Evolutionary conservation across 805 yeast genomes (phyloP), one percentile per base, ranked within the genome.

Genomic region (Metschnikowia picachoensis): DNA sequence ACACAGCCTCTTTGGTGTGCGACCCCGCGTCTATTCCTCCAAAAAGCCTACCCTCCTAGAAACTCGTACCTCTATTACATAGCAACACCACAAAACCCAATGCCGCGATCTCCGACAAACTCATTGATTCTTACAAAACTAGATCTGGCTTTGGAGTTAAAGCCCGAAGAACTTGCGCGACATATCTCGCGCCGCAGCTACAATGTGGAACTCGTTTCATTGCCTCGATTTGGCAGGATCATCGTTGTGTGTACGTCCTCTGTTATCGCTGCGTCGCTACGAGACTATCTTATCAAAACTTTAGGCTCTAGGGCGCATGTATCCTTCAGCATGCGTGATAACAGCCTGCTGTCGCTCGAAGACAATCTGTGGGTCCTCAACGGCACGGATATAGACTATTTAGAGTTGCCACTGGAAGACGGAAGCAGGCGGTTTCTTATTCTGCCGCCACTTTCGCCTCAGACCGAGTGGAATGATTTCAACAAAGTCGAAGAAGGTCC

Each of bases 401-500:
- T 72, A 42, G 75, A 70, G 51, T 53, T 72, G 14, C 77, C 77
- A 5, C 63, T 63, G 54, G 74, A 72, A 37, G 61, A 51, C 8
- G 70, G 66, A 12, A 61, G 66, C 41, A 58, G 64, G 32, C 46
- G 76, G 13, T 72, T 70, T 44, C 65, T 72, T 38, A 72, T 72
- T n/a, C 68, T 72, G 40, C 77, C 77, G 3, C 77, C 77, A 8
- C 51, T 67, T 8, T 70, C 74, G 9, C 77, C 77, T 0, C 76
- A 71, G 3, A 54, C 69, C 0, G 77, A 66, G 37, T 72, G 77
- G 77, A 64, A 70, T 48, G 68, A 69, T 43, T 72, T 69, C 67
- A 64, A 63, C 41, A 67, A 59, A 40, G 66, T 58, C 0, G 77
- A 72, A 48, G 76, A 71, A 11, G 72, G 73, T 0, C 77, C 77